Percentiles rank a stretch among this genome's conserved stretches.
phyloP scores from a whole-genome alignment of 257 asterid species.

The Petrea volubilis region DNA sequence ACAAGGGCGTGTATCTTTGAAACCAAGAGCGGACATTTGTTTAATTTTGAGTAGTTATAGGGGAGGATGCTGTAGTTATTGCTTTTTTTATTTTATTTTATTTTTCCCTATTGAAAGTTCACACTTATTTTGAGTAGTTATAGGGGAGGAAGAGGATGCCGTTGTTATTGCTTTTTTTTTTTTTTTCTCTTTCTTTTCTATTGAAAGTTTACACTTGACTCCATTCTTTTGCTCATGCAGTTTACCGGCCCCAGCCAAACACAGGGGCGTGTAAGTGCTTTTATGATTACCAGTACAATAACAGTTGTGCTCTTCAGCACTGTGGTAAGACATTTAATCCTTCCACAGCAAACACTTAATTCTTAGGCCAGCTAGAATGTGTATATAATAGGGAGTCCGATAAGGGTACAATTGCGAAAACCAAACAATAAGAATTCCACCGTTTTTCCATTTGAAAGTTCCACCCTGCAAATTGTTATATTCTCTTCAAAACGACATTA shows the following conservation, averaged over 20 bases:
- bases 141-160: too few species aligned
- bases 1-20: too few species aligned
- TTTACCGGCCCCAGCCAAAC: constrained; percentile 84
- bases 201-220: not conserved
- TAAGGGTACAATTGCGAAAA: not conserved
- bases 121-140: too few species aligned
- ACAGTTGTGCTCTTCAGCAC: constrained; percentile 97
- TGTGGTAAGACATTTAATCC: constrained; percentile 57
- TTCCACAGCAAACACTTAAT: not conserved
- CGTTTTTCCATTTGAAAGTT: not conserved
- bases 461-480: not conserved
- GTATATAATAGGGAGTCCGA: too few species aligned
- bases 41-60: too few species aligned
- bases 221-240: constrained; percentile 42
- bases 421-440: not conserved
- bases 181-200: too few species aligned
- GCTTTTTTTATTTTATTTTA: too few species aligned
- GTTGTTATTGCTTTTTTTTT: too few species aligned
- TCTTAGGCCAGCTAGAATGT: too few species aligned
- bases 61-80: too few species aligned
- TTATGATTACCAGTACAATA: constrained; percentile 95
- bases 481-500: not conserved
- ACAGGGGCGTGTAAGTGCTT: constrained; percentile 64
- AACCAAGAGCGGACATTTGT: too few species aligned
- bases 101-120: too few species aligned